A percentile compares a stretch with the other conserved stretches of the same genome.
Conservation (phyloP, 2,329 filamentous ascomycete species). For the Fusarium oligoseptatum region DNA sequence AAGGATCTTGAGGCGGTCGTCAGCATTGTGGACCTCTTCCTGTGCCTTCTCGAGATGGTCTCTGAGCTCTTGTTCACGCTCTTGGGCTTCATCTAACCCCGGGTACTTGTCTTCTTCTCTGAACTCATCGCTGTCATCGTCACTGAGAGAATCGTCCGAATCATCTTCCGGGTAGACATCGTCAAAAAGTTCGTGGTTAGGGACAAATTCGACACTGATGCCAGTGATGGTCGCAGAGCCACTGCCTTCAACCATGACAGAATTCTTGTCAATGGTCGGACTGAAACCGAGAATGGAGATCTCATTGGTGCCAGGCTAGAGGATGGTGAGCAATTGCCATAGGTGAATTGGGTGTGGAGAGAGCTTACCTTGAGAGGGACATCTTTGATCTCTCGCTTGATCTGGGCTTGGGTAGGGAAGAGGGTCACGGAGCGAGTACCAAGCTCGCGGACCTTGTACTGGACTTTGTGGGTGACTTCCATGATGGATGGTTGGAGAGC, state of each 20-base stretch:
- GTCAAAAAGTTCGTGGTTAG: slow-evolving; percentile 66
- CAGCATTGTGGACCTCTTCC: slow-evolving; percentile 42
- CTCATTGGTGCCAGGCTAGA: slow-evolving; percentile 67
- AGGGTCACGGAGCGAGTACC: slow-evolving; percentile 72
- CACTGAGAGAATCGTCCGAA: slow-evolving; percentile 48
- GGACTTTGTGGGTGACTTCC: slow-evolving; percentile 58
- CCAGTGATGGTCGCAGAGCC: slow-evolving; percentile 70
- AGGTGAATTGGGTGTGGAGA: background rate
- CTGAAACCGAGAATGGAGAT: slow-evolving; percentile 69
- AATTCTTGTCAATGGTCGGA: slow-evolving; percentile 68
- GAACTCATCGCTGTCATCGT: slow-evolving; percentile 46
- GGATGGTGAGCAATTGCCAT: background rate
- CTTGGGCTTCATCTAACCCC: slow-evolving; percentile 44
- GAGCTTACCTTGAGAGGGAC: slow-evolving; percentile 52
- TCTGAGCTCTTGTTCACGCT: slow-evolving; percentile 48
- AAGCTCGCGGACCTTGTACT: slow-evolving; percentile 69
- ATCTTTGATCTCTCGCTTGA: slow-evolving; percentile 70
- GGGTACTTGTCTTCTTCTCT: slow-evolving; percentile 43
- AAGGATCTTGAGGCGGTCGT: slow-evolving; percentile 57
- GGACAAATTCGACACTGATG: slow-evolving; percentile 70
- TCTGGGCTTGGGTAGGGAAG: slow-evolving; percentile 71
- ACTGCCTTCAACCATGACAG: slow-evolving; percentile 71
- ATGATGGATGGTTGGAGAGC: slow-evolving; percentile 43
- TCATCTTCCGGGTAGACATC: slow-evolving; percentile 66
- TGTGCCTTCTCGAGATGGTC: slow-evolving; percentile 39